Percentiles rank a stretch among this genome's conserved stretches.
These are phyloP conservation scores for Phytopythium aichiense DNA, from an alignment of 352 stramenopile genomes.

Conservation along the genomic window DNA sequence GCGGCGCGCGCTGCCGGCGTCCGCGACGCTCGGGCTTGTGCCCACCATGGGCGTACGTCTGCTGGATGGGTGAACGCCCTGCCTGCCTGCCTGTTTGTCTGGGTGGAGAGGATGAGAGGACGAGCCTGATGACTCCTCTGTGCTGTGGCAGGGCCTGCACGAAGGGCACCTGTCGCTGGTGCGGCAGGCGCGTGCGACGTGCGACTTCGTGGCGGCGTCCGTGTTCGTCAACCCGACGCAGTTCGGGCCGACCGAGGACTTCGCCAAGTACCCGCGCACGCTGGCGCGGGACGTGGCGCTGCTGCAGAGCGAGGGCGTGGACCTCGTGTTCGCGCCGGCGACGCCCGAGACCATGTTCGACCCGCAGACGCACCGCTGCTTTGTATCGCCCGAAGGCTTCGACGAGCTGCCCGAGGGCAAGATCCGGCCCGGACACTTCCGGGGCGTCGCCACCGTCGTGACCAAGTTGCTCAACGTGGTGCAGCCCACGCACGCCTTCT, in stretches of 20 bases:
- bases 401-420: constrained; percentile 91
- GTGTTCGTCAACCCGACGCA: constrained; percentile 99
- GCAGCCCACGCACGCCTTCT: constrained; percentile 95
- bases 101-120: neutral
- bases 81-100: neutral
- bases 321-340: constrained; percentile 87
- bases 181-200: constrained; percentile 81
- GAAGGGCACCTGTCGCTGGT: constrained; percentile 93
- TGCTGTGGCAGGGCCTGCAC: constrained; percentile 86
- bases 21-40: constrained; percentile 92
- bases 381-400: constrained; percentile 93
- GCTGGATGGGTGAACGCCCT: too few relatives aligned
- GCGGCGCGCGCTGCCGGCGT: constrained; percentile 41
- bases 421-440: constrained; percentile 95
- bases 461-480: constrained; percentile 99
- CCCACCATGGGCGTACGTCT: constrained; percentile 96
- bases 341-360: constrained; percentile 86
- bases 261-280: constrained; percentile 97
- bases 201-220: constrained; percentile 93
- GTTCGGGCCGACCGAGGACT: constrained; percentile 98
- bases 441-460: constrained; percentile 98
- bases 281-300: constrained; percentile 92
- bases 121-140: neutral
- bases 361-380: constrained; percentile 70
- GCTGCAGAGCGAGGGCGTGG: constrained; percentile 83